These are phyloP conservation scores for Priceomyces fermenticarens DNA, from an alignment of 805 yeast species.

Conservation along the genomic window DNA sequence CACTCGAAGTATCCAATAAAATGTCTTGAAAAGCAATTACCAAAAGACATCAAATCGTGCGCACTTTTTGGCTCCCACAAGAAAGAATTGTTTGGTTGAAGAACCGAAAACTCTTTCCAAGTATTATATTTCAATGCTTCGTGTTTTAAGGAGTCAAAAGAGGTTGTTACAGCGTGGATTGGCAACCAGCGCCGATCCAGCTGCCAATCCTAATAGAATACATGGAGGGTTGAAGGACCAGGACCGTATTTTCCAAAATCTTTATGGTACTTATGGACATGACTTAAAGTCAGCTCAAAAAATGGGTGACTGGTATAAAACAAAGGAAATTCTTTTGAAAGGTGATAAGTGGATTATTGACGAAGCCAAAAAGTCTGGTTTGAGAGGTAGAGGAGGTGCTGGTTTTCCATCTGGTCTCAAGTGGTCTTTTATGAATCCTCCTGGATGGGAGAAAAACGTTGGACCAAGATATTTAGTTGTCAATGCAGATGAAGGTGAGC, in stretches of 20 bases:
- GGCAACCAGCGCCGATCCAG: constrained; percentile 48
- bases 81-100: not conserved
- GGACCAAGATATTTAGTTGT: constrained; percentile 91
- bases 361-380: constrained; percentile 79
- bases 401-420: constrained; percentile 90
- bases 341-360: constrained; percentile 91
- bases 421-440: constrained; percentile 95
- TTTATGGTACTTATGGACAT: constrained; percentile 71
- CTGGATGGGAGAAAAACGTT: constrained; percentile 86
- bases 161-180: constrained; percentile 29
- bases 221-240: constrained; percentile 78
- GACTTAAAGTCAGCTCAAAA: constrained; percentile 71
- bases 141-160: constrained; percentile 26
- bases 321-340: constrained; percentile 77
- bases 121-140: constrained; percentile 26
- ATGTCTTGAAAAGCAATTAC: constrained; percentile 20
- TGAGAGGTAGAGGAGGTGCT: constrained; percentile 92
- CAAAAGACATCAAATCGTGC: constrained; percentile 9
- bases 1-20: constrained; percentile 15
- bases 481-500: constrained; percentile 94
- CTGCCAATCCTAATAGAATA: constrained; percentile 48
- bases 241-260: constrained; percentile 85
- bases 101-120: not conserved
- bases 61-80: not conserved
- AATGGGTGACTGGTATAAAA: constrained; percentile 91